Evolutionary conservation across 2,329 filamentous ascomycete genomes (phyloP).

Genomic region (Colletotrichum siamense): DNA sequence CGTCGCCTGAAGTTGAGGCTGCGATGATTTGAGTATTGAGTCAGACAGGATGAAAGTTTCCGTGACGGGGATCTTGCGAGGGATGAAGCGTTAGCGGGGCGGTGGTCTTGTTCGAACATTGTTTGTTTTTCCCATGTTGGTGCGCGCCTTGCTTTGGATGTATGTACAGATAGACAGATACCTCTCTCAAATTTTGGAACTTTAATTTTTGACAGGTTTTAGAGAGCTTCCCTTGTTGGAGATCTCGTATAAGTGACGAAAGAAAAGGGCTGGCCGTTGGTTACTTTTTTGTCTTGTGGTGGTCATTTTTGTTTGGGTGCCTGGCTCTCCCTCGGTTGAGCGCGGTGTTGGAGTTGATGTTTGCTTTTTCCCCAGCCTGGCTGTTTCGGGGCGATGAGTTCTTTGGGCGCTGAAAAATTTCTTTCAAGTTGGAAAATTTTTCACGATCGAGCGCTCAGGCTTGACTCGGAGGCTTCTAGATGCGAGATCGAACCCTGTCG

Average conservation of each 20-base stretch:
- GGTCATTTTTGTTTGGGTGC: background rate
- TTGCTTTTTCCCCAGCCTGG: slow-evolving; percentile 10
- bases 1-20: slow-evolving; percentile 22
- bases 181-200: slow-evolving; percentile 4
- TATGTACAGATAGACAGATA: slow-evolving; percentile 13
- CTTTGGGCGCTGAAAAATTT: background rate
- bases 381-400: background rate
- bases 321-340: background rate
- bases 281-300: slow-evolving; percentile 3
- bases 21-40: background rate
- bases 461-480: background rate
- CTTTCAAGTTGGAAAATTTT: background rate
- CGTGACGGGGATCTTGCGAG: slow-evolving; percentile 11
- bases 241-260: background rate
- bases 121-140: background rate
- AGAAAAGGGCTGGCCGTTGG: background rate
- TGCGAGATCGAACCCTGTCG: background rate
- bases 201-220: background rate
- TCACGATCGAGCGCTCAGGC: background rate
- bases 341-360: background rate
- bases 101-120: background rate
- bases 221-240: background rate
- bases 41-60: background rate
- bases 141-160: background rate
- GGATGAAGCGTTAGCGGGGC: slow-evolving; percentile 1